A percentile compares a stretch with the other conserved stretches of the same genome.
phyloP scores from a whole-genome alignment of 176 grass and related monocot genomes.

The Oropetium thomaeum region DNA sequence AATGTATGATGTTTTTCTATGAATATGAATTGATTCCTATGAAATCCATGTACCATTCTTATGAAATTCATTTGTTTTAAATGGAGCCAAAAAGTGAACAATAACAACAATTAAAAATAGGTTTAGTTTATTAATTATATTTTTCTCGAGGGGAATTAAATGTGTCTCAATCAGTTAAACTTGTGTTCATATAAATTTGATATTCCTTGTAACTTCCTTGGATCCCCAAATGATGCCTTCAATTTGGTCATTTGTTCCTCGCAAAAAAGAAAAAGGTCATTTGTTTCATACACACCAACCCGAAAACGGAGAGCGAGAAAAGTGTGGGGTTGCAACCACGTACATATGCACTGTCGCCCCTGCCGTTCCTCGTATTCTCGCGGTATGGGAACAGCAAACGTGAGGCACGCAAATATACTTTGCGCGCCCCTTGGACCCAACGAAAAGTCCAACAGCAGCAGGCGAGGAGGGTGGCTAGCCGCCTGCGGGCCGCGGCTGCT shows the following conservation, averaged over 20 bases:
- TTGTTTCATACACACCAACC: not conserved
- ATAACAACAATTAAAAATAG: too few relatives aligned
- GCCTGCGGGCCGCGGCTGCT: too few relatives aligned
- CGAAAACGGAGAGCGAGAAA: not conserved
- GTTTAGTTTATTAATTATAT: too few relatives aligned
- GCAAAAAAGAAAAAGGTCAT: too few relatives aligned
- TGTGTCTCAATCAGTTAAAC: not conserved
- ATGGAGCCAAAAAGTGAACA: too few relatives aligned
- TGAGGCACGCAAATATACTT: not conserved
- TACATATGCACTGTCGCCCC: not conserved
- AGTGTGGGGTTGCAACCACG: not conserved
- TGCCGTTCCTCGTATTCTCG: not conserved
- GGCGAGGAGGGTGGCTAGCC: not conserved
- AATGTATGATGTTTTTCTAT: too few relatives aligned
- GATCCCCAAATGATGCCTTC: not conserved
- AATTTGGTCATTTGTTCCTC: not conserved
- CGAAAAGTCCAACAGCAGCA: constrained; percentile 21
- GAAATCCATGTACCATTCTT: too few relatives aligned
- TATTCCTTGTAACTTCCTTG: not conserved
- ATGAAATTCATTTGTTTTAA: too few relatives aligned
- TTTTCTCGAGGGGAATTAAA: not conserved
- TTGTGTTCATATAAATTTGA: not conserved
- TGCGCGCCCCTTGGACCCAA: constrained; percentile 15
- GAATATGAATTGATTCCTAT: too few relatives aligned
- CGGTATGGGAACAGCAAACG: not conserved